phyloP scores from a whole-genome alignment of 768 basidiomycete genomes.

The Auriscalpium microsporum region DNA sequence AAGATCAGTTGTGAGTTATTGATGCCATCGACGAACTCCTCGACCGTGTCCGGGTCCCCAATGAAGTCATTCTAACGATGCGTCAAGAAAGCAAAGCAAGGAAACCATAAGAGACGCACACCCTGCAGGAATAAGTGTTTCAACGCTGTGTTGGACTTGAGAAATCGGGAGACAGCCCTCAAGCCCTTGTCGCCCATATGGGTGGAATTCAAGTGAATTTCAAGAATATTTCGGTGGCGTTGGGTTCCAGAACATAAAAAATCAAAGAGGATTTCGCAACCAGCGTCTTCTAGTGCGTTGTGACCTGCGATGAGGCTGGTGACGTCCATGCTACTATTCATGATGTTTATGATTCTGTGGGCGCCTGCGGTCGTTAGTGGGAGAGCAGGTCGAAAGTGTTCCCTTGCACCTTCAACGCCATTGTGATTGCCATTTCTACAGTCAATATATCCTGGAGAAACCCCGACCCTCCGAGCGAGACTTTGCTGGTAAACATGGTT shows the following conservation, averaged over 20 bases:
- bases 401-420: neutral
- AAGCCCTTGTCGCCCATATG: conserved; percentile 48
- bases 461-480: neutral
- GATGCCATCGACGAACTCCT: conserved; percentile 38
- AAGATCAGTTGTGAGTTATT: conserved; percentile 45
- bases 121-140: conserved; percentile 48
- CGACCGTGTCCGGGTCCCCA: conserved; percentile 27
- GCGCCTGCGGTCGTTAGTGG: conserved; percentile 32
- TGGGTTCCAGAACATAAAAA: conserved; percentile 46
- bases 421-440: neutral
- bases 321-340: conserved; percentile 38
- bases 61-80: conserved; percentile 32
- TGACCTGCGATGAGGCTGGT: conserved; percentile 47
- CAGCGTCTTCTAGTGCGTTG: conserved; percentile 50
- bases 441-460: neutral
- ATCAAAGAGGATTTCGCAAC: conserved; percentile 43
- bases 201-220: conserved; percentile 53
- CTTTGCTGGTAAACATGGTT: no score
- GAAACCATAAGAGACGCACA: conserved; percentile 29
- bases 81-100: neutral
- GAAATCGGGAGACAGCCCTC: conserved; percentile 41
- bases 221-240: conserved; percentile 35
- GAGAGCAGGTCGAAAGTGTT: neutral
- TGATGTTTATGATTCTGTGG: conserved; percentile 36
- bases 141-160: conserved; percentile 38